Evolutionary conservation across 257 asterid genomes (phyloP), one percentile per base, ranked within the genome.

Genomic region (Verbena officinalis): DNA sequence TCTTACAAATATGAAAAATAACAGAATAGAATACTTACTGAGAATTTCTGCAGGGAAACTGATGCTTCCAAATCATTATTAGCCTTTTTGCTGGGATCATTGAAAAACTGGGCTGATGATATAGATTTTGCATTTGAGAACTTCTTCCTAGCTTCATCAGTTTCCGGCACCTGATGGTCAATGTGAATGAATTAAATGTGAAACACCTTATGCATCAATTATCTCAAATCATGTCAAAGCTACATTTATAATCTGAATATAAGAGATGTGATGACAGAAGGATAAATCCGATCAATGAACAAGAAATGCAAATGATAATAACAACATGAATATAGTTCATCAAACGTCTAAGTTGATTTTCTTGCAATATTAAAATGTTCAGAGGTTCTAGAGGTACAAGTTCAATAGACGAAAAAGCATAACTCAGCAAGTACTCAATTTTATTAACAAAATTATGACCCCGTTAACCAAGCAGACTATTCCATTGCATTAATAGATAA

Each of bases 81-180:
- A 66, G 80, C 75, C 73, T 80, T n/a, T n/a, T n/a, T 85, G 77
- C 70, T 80, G 67, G 73, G 94, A 75, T 72, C 87, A 72, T 96
- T 95, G 20, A 81, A 94, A 79, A 53, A 94, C 82, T 94, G 99
- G 40, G 99, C 96, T 38, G 99, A 94, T 64, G 99, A 94, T 62
- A 94, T 94, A 52, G 99, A 86, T 80, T 94, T 94, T 11, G 99
- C 99, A 77, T 88, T 90, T n/a, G 91, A 62, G 76, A 94, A 94
- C 77, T 94, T 94, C 89, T 90, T 94, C 83, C 99, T 86, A 7
- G 99, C 98, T 76, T 94, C 99, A 72, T 94, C 96, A 11, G 86
- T 84, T 78, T 94, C 99, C 84, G 88, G 96, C 62, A 84, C 80
- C 98, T 94, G 85, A 70, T 60, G 59, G 70, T 14, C 31, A 62